Conservation (phyloP, 169 alveolate species). For the Plasmodium adleri region DNA sequence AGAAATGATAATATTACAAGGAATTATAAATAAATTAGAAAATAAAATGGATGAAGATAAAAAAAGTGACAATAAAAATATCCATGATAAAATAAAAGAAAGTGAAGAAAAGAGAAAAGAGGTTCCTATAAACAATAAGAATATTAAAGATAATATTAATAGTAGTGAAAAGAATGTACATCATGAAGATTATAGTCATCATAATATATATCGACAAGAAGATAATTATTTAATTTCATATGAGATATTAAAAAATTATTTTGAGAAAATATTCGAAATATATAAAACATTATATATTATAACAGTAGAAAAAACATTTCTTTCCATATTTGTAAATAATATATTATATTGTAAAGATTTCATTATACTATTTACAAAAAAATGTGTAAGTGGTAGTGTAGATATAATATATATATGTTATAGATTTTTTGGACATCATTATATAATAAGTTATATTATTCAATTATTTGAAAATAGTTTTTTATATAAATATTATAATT, state of each 20-base stretch:
- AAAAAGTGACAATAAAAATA: too few relatives aligned
- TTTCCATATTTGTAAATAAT: background rate
- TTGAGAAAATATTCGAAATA: constrained; percentile 31
- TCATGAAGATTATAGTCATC: background rate
- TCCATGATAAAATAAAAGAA: too few relatives aligned
- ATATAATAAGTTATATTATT: background rate
- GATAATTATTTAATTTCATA: constrained; percentile 44
- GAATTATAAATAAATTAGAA: constrained; percentile 28
- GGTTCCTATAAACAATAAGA: too few relatives aligned
- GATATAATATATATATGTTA: background rate
- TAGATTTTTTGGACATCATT: background rate
- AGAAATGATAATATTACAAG: constrained; percentile 11
- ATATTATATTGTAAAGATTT: constrained; percentile 4
- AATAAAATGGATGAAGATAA: constrained; percentile 1
- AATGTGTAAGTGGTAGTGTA: background rate
- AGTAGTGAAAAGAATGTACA: constrained; percentile 5
- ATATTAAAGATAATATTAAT: background rate
- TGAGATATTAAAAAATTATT: constrained; percentile 15
- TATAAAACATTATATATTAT: constrained; percentile 53
- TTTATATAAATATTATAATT: background rate
- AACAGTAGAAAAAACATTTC: constrained; percentile 24
- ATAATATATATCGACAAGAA: background rate
- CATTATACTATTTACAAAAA: background rate
- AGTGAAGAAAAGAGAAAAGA: too few relatives aligned
- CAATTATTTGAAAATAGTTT: background rate